Conservation (phyloP, 2,329 filamentous ascomycete species). For the Aspergillus ustus region DNA sequence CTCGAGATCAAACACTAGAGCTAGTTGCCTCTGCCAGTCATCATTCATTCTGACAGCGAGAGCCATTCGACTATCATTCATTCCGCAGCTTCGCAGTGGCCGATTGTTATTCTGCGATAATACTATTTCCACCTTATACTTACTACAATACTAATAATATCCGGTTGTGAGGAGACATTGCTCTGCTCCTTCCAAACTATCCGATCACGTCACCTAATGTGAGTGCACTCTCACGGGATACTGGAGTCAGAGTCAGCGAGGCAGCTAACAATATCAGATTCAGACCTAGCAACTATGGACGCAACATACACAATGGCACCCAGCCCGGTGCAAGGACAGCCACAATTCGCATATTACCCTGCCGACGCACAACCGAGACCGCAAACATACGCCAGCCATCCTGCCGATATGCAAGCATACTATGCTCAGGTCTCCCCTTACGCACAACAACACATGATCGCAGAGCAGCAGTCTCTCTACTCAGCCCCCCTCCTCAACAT, state of each 20-base stretch:
- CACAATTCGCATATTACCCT: slow-evolving; percentile 85
- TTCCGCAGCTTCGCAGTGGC: slow-evolving; percentile 5
- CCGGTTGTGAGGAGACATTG: slow-evolving; percentile 11
- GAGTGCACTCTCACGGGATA: background rate
- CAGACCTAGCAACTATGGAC: slow-evolving; percentile 61
- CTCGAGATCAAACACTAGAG: background rate
- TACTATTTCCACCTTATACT: slow-evolving; percentile 12
- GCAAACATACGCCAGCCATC: slow-evolving; percentile 75
- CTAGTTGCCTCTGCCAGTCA: slow-evolving; percentile 12
- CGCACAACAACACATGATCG: slow-evolving; percentile 30
- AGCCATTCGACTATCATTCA: background rate
- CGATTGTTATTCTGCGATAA: slow-evolving; percentile 8
- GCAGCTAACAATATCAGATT: slow-evolving; percentile 16
- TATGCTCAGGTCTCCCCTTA: slow-evolving; percentile 45
- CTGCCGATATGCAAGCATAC: slow-evolving; percentile 55
- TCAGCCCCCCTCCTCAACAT: slow-evolving; percentile 50
- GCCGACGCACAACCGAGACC: slow-evolving; percentile 74
- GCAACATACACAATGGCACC: slow-evolving; percentile 59
- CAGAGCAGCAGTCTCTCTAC: slow-evolving; percentile 43
- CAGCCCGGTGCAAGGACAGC: slow-evolving; percentile 66
- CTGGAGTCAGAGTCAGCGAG: background rate
- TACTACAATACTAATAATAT: slow-evolving; percentile 24
- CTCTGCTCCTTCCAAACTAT: background rate
- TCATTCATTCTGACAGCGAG: slow-evolving; percentile 23
- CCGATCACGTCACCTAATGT: slow-evolving; percentile 11